Base-by-base conservation (phyloP, 2,329 filamentous ascomycete genomes). In the Venturia aucupariae region DNA sequence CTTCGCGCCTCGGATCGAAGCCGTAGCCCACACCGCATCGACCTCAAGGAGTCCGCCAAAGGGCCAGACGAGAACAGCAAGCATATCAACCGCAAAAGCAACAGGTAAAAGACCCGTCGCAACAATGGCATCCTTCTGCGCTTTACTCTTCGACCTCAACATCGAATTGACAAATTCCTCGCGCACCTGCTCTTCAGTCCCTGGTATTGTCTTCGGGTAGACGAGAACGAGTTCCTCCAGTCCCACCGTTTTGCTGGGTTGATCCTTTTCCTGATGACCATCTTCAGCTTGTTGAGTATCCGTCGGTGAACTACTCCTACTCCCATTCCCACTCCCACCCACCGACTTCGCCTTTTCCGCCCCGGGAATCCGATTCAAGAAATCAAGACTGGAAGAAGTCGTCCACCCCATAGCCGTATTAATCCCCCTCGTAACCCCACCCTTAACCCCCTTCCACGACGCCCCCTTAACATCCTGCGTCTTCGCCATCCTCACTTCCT, bases 1-100 rank as follows among this genome's bases (percentile, higher is more conserved):
- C 65, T 77, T 75, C 11, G 77, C 76, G 19, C 78, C 78, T 8
- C 75, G 73, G 77, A 79, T 81, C 73, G 77, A 79, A 67, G 72
- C 70, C 66, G 75, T 74, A 44, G 70, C 71, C 74, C 73, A 76
- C 4, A 75, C 74, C 3, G 68, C 68, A 27, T 75, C 73, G 19
- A 76, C 70, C 62, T 75, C 73, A 30, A 72, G 67, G 2, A 75
- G 67, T 6, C 75, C 75, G 32, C 75, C 75, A 51, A 77, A 74
- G 4, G 75, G 75, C 68, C 75, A 72, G 38, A 77, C 61, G 22
- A 76, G 68, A 2, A 70, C 71, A 1, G 70, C 71, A 27, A 76
- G 68, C 35, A 76, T 68, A 57, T 75, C 72, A 24, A 75, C 71
- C 22, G 71, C 70, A 22, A 70, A 68, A 22, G 72, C 68, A 64